Conservation (phyloP, 257 asterid species). For the Solanum chaucha region DNA sequence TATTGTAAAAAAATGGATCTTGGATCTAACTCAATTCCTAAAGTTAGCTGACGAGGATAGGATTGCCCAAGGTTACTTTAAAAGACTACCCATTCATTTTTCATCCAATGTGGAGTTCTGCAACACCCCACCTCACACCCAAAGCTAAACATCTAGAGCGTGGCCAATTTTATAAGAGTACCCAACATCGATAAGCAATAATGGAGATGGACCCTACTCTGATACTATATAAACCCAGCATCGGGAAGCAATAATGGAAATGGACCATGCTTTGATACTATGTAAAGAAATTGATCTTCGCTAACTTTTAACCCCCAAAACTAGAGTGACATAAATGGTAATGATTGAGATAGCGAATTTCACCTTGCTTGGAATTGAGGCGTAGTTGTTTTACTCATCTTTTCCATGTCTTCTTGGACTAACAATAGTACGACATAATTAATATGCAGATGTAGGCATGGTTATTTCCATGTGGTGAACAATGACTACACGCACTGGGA, state of each 20-base stretch:
- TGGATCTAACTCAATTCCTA: neutral
- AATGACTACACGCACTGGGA: slow-evolving; percentile 88
- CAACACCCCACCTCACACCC: neutral
- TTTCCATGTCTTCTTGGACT: neutral
- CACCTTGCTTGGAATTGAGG: neutral
- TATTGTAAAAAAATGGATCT: neutral
- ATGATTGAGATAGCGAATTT: neutral
- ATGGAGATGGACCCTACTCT: neutral
- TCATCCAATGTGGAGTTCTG: neutral
- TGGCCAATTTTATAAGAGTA: neutral
- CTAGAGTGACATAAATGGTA: neutral
- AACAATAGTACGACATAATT: neutral
- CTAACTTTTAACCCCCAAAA: neutral
- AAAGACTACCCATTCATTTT: neutral
- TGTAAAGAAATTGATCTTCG: neutral
- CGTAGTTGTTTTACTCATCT: neutral
- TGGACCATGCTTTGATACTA: neutral
- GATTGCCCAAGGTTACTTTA: neutral
- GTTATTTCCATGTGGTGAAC: slow-evolving; percentile 88
- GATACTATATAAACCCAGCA: neutral
- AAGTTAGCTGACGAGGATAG: neutral
- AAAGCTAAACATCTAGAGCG: neutral
- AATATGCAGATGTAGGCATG: slow-evolving; percentile 74
- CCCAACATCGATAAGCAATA: neutral
- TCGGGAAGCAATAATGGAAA: neutral